Base-by-base conservation (phyloP, 768 basidiomycete genomes). In the Podaxis sp. region DNA sequence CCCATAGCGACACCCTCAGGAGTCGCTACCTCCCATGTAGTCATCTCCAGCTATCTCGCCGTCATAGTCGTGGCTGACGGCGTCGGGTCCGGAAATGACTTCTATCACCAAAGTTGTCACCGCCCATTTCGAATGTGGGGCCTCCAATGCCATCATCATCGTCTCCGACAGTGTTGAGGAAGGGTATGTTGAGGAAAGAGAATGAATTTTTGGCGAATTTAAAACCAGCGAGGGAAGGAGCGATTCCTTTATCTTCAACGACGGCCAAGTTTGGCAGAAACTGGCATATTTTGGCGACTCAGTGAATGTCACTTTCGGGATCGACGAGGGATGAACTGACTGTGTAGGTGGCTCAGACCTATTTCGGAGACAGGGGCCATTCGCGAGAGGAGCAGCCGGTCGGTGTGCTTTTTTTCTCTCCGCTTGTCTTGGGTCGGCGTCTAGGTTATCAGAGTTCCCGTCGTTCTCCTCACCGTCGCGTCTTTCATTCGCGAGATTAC, bases 321-420 rank as follows among this genome's bases (percentile, higher is more conserved):
- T 5, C n/a, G 40, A 60, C 56, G 36, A 33, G 43, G 63, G 49
- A 55, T n/a, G 17, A 13, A 68, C 85, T 40, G 63, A 91, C 90
- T 74, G 66, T 89, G 81, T 51, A 91, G 75, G 63, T 81, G 77
- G 29, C 79, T 83, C 49, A 93, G 68, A 69, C 92, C 88, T 13
- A 93, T 79, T 3, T 83, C 79, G 57, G 89, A 87, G 65, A 84
- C 83, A 2, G 86, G 85, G 0, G 66, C 89, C 89, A 72, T 96
- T 96, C 56, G 91, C 95, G n/a, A 98, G 83, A 0, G 95, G 98
- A 0, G 92, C 85, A 47, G 87, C 91, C 5, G 88, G 83, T 43
- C 91, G 81, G 65, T 88, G 87, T 0, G 82, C 70, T 71, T 86
- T 90, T 75, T 82, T 88, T 75, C 81, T 88, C 75, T 81, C 85